Percentiles rank a stretch among this genome's conserved stretches.
phyloP scores from a whole-genome alignment of 2,329 filamentous ascomycete species.

The Coniochaeta sp. region DNA sequence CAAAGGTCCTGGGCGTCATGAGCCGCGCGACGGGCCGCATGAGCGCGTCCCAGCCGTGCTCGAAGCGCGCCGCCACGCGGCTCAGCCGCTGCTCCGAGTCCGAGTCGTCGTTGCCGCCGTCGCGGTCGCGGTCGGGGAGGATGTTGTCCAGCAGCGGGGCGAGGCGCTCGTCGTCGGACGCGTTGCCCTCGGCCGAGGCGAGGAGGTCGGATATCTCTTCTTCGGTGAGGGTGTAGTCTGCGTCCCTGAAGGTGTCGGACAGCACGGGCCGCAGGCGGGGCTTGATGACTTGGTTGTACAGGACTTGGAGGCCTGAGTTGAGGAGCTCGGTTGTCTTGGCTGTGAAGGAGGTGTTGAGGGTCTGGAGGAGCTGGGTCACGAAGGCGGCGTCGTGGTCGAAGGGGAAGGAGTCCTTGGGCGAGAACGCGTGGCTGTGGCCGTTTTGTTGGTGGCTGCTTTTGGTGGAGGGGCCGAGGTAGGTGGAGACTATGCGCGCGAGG shows the following conservation, averaged over 20 bases:
- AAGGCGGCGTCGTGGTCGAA: conserved; percentile 67
- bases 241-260: conserved; percentile 82
- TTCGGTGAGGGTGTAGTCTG: conserved; percentile 70
- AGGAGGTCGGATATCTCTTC: conserved; percentile 52
- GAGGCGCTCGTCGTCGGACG: conserved; percentile 15
- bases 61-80: conserved; percentile 71
- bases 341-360: conserved; percentile 64
- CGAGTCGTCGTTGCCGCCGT: conserved; percentile 9
- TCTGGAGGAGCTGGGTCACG: conserved; percentile 60
- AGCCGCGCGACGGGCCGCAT: conserved; percentile 79
- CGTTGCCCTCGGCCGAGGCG: conserved; percentile 26
- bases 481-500: conserved; percentile 73
- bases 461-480: conserved; percentile 43
- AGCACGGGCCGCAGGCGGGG: conserved; percentile 77
- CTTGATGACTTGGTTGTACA: conserved; percentile 84
- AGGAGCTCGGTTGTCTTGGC: conserved; percentile 75
- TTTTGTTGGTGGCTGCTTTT: conserved; percentile 23
- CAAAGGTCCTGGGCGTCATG: conserved; percentile 70
- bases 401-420: conserved; percentile 60
- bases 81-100: conserved; percentile 39
- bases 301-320: conserved; percentile 73
- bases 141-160: not conserved
- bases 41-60: conserved; percentile 76
- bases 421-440: conserved; percentile 10
- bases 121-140: not conserved